A percentile compares a stretch with the other conserved stretches of the same genome.
Evolutionary conservation across 202 grass and related monocot species (phyloP).

Genomic region (Zoysia matrella): DNA sequence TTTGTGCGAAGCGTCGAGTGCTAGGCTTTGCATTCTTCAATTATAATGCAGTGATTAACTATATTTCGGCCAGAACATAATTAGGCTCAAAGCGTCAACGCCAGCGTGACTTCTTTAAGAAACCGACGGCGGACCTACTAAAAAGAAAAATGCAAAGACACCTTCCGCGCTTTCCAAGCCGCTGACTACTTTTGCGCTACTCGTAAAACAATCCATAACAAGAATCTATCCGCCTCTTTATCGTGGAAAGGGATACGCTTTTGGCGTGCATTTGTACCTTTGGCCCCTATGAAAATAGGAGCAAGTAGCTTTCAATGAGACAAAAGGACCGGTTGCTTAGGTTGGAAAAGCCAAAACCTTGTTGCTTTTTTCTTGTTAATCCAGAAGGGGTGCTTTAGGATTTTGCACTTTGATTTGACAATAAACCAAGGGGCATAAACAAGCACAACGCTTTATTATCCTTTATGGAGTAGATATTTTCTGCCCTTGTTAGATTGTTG

Average conservation of each 20-base stretch:
- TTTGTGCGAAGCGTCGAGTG: neutral
- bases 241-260: conserved; percentile 36
- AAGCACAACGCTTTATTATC: neutral
- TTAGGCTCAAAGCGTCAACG: conserved; percentile 29
- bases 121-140: conserved; percentile 22
- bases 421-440: neutral
- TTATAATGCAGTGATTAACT: neutral
- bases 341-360: conserved; percentile 47
- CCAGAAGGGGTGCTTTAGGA: conserved; percentile 27
- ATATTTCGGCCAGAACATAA: neutral
- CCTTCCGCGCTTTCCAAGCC: conserved; percentile 38
- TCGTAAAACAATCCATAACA: conserved; percentile 41
- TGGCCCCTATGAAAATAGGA: conserved; percentile 1
- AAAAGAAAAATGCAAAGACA: conserved; percentile 38
- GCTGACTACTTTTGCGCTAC: conserved; percentile 1
- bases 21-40: neutral
- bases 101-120: conserved; percentile 42
- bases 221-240: conserved; percentile 37
- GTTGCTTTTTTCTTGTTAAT: conserved; percentile 25
- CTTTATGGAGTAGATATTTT: neutral
- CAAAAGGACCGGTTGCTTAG: conserved; percentile 47
- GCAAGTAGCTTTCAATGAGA: conserved; percentile 21
- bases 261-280: conserved; percentile 33
- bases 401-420: conserved; percentile 9
- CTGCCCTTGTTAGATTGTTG: neutral